These are phyloP conservation scores for Ilex paraguariensis DNA, from an alignment of 305 asterid species.

Conservation along the genomic window DNA sequence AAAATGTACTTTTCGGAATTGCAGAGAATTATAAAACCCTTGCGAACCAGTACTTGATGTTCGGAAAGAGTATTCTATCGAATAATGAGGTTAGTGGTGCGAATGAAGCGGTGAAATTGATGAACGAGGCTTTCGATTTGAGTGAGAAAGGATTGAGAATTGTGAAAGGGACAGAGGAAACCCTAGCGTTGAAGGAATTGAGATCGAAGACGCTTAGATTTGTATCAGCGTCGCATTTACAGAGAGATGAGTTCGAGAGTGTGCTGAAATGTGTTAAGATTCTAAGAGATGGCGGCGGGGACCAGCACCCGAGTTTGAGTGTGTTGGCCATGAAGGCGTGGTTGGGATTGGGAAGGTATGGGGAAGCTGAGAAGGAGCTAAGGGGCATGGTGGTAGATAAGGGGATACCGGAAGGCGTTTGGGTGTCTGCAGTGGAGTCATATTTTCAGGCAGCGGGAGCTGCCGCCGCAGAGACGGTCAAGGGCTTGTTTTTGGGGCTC, in stretches of 20 bases:
- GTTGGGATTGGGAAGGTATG: conserved; percentile 78
- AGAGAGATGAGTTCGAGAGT: conserved; percentile 80
- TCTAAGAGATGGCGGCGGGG: conserved; percentile 74
- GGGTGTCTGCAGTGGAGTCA: conserved; percentile 93
- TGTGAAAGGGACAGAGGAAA: conserved; percentile 69
- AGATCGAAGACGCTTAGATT: conserved; percentile 79
- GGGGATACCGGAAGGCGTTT: conserved; percentile 91
- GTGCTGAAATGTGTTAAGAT: conserved; percentile 91
- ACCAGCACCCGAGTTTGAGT: conserved; percentile 81
- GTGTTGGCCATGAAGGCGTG: conserved; percentile 98
- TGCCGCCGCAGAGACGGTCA: conserved; percentile 80
- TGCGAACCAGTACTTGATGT: conserved; percentile 74
- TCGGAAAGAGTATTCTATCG: conserved; percentile 62
- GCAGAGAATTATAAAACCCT: conserved; percentile 55
- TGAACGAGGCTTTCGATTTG: conserved; percentile 83
- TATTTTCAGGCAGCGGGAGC: conserved; percentile 82
- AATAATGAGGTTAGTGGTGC: conserved; percentile 40
- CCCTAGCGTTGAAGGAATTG: conserved; percentile 71
- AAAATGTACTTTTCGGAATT: conserved; percentile 55
- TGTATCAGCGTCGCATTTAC: conserved; percentile 88
- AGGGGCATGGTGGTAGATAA: conserved; percentile 72
- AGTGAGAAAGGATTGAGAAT: conserved; percentile 84
- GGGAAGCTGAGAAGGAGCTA: conserved; percentile 92
- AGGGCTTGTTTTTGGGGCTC: conserved; percentile 77
- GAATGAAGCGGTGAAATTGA: conserved; percentile 73